Conservation (phyloP, 345 rosid genomes). For the Balakata baccata region DNA sequence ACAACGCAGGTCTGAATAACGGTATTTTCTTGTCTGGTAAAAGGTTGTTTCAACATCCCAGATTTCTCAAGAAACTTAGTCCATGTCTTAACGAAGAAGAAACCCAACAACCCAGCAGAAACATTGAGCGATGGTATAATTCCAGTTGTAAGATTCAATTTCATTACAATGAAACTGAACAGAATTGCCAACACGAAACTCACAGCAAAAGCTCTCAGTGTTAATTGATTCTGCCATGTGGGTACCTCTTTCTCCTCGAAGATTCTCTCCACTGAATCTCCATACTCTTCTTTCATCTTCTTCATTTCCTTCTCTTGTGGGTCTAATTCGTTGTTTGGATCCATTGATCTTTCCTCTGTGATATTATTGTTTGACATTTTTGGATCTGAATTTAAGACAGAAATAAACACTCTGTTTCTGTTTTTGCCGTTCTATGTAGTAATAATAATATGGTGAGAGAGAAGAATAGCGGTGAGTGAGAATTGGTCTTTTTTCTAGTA, state of each 20-base stretch:
- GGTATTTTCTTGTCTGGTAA: constrained; percentile 74
- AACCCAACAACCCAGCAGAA: constrained; percentile 70
- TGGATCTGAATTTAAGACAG: neutral
- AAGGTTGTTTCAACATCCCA: constrained; percentile 50
- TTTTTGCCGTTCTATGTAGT: too few relatives aligned
- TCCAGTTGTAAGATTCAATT: constrained; percentile 68
- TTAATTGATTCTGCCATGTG: constrained; percentile 60
- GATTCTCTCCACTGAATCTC: constrained; percentile 44
- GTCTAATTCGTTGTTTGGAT: neutral
- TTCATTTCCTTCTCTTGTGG: neutral
- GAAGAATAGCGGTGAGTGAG: too few relatives aligned
- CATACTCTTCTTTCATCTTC: constrained; percentile 7
- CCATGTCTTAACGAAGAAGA: constrained; percentile 67
- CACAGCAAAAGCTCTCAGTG: constrained; percentile 57
- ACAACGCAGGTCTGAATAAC: constrained; percentile 80
- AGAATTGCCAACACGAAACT: constrained; percentile 53
- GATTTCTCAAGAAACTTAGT: constrained; percentile 45
- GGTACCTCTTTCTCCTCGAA: constrained; percentile 53
- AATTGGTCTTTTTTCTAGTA: too few relatives aligned
- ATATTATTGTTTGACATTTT: neutral
- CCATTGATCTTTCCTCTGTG: neutral
- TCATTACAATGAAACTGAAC: constrained; percentile 69
- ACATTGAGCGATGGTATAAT: constrained; percentile 71
- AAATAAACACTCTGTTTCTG: too few relatives aligned
- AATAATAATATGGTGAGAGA: too few relatives aligned